Evolutionary conservation across 2,329 filamentous ascomycete genomes (phyloP).

Genomic region (Colletotrichum sp.): DNA sequence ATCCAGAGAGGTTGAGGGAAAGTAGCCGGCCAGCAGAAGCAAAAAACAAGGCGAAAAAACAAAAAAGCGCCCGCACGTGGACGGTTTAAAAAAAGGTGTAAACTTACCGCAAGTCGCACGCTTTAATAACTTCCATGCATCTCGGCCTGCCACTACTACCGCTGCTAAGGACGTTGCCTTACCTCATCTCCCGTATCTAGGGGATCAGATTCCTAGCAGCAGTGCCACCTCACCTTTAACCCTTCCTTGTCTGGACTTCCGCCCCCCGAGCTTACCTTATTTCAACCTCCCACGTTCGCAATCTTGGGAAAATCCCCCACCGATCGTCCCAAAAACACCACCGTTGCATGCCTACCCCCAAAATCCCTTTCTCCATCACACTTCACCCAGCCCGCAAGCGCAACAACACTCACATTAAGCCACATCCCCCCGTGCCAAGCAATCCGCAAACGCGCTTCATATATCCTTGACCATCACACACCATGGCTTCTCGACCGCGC

Average conservation of each 20-base stretch:
- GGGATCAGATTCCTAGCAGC: constrained; percentile 20
- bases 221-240: constrained; percentile 20
- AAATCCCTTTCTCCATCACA: constrained; percentile 1
- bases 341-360: not conserved
- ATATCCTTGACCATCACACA: constrained; percentile 12
- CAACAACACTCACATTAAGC: not conserved
- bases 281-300: constrained; percentile 21
- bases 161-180: constrained; percentile 10
- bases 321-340: not conserved
- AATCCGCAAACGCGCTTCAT: not conserved
- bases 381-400: not conserved
- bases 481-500: constrained; percentile 54
- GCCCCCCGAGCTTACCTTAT: constrained; percentile 21
- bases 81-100: constrained; percentile 3
- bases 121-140: constrained; percentile 4
- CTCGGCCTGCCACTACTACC: constrained; percentile 3
- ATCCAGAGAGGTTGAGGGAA: not conserved
- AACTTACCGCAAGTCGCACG: constrained; percentile 1
- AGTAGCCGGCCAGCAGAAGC: not conserved
- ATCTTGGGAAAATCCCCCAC: constrained; percentile 5
- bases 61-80: not conserved
- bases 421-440: not conserved
- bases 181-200: constrained; percentile 22
- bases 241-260: constrained; percentile 10
- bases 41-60: not conserved